Base-by-base conservation (phyloP, 1,139 yeast species). In the Kurtzmaniella quercitrusa region DNA sequence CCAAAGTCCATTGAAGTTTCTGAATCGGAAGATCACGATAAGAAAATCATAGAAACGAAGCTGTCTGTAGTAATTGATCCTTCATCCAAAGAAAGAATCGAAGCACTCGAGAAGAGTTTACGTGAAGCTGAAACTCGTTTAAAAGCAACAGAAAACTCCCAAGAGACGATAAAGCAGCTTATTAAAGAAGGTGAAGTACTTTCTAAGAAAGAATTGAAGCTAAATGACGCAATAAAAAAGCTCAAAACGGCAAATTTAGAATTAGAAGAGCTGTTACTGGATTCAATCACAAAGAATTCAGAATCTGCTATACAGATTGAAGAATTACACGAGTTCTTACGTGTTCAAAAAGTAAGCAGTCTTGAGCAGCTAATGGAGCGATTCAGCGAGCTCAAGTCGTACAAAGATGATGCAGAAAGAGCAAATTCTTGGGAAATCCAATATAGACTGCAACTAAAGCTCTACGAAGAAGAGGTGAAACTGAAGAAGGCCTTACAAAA, bases 181-280 rank as follows among this genome's bases (percentile, higher is more conserved):
- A 62, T 85, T 56, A 80, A 77, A 46, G 98, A 91, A 62, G 97
- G 97, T 3, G 85, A 86, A 50, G 79, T 77, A 25, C 66, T 91
- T 36, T 84, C 96, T 0, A 76, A 77, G 47, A 85, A 81, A 48
- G 97, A 93, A 56, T 70, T 89, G 33, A 79, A 79, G 52, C 73
- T 83, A 44, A 82, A 79, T 55, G 88, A 81, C 34, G 70, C 82
- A 1, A 79, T 91, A 42, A 86, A 86, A 52, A 74, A 74, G 48
- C 62, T 89, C 41, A 78, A 81, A 45, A 60, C 73, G 6, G 71
- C 73, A 19, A 84, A 83, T 47, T 42, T 57, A 9, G 75, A 72
- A 19, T 58, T 69, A 34, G 77, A 73, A 38, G 46, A 60, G 2
- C 71, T 66, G 37, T 62, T 77, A 34, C 57, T 53, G 4, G 70